Conservation (phyloP, 208 protist genomes). For the Strigomonas culicis region DNA sequence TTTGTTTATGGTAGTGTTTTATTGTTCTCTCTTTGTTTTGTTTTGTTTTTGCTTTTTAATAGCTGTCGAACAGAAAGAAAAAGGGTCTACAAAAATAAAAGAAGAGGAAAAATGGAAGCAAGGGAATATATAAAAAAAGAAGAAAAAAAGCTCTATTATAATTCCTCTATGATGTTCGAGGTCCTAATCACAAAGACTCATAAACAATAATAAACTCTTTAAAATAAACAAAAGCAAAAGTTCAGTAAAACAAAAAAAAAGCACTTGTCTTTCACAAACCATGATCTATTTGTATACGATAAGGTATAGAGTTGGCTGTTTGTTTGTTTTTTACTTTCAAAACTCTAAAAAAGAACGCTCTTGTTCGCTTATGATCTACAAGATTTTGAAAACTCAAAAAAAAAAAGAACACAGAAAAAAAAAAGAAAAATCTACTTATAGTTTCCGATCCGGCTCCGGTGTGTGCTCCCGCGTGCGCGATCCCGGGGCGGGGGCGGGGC, state of each 20-base stretch:
- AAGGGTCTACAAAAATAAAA: neutral
- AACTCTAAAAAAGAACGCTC: constrained; percentile 3
- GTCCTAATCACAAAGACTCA: neutral
- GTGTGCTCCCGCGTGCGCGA: constrained; percentile 31
- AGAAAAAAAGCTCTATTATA: neutral
- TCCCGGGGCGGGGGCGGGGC: constrained; percentile 15
- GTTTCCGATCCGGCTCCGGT: neutral
- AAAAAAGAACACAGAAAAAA: neutral
- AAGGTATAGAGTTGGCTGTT: too few relatives aligned
- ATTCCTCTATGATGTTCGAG: neutral
- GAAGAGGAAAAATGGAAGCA: neutral
- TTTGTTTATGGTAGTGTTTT: neutral
- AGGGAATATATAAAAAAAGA: neutral
- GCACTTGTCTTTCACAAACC: neutral
- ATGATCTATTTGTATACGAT: constrained; percentile 2
- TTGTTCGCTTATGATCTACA: neutral
- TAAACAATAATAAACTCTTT: neutral
- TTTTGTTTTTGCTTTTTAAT: neutral
- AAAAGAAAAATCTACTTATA: neutral
- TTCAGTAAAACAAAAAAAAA: constrained; percentile 2
- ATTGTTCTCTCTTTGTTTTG: neutral
- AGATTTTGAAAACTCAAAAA: too few relatives aligned
- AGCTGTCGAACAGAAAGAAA: neutral
- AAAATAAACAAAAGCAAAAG: neutral
- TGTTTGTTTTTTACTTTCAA: neutral